Conservation (phyloP, 1,139 yeast species). For the Yamadazyma kanchanaburiensis region DNA sequence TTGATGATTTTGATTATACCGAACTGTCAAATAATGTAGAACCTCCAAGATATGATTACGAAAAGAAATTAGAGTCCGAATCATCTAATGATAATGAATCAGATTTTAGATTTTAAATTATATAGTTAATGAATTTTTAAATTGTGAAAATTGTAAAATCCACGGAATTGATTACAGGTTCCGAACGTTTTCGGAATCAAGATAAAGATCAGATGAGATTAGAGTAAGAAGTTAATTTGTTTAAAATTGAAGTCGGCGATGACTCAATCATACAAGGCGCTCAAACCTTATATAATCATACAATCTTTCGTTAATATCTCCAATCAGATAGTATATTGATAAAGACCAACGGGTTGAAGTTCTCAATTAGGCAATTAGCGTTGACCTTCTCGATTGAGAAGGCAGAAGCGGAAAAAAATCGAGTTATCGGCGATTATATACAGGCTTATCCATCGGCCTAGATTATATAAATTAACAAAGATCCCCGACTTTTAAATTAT, state of each 20-base stretch:
- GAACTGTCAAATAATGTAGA: constrained; percentile 1
- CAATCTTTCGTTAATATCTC: no score
- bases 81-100: constrained; percentile 13
- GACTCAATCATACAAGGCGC: no score
- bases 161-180: no score
- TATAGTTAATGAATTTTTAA: no score
- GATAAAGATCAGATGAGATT: no score
- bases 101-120: constrained; percentile 13
- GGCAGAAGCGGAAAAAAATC: constrained; percentile 5
- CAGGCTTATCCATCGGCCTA: background rate
- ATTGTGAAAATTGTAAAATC: no score
- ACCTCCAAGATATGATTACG: constrained; percentile 9
- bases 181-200: no score
- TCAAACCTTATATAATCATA: no score
- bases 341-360: constrained; percentile 7
- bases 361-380: constrained; percentile 8
- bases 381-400: constrained; percentile 10
- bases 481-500: background rate
- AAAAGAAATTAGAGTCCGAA: constrained; percentile 7
- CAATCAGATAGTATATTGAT: no score
- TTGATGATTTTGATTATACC: constrained; percentile 3
- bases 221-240: no score
- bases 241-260: no score
- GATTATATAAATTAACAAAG: background rate
- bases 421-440: background rate